Conservation (phyloP, 2,329 filamentous ascomycete species). For the Knufia petricola region DNA sequence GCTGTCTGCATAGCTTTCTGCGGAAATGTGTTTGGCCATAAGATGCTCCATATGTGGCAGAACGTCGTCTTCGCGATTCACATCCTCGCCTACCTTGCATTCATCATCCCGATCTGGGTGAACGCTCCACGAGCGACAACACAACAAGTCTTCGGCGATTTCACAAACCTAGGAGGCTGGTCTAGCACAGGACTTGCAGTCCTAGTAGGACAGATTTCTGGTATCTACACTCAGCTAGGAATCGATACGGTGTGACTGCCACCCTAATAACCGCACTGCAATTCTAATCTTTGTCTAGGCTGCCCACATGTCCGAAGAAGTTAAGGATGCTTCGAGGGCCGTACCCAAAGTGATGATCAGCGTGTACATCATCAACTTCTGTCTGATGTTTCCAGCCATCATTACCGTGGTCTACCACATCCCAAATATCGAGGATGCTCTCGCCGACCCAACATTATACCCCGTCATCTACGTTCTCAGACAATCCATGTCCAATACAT, state of each 20-base stretch:
- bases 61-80: constrained; percentile 24
- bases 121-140: constrained; percentile 25
- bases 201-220: constrained; percentile 31
- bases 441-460: constrained; percentile 34
- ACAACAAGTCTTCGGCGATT: constrained; percentile 28
- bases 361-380: constrained; percentile 36
- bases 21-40: constrained; percentile 22
- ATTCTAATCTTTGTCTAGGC: constrained; percentile 9
- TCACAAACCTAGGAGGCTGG: constrained; percentile 31
- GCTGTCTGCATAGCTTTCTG: constrained; percentile 20
- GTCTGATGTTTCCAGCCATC: constrained; percentile 37
- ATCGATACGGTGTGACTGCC: not conserved
- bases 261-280: not conserved
- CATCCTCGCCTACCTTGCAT: constrained; percentile 28
- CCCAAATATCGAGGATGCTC: constrained; percentile 27
- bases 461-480: constrained; percentile 42
- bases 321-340: constrained; percentile 36
- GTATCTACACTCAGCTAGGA: constrained; percentile 22
- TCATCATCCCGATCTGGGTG: constrained; percentile 25
- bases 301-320: constrained; percentile 40
- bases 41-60: constrained; percentile 21
- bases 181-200: constrained; percentile 26
- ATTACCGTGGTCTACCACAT: constrained; percentile 32
- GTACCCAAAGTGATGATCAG: constrained; percentile 33
- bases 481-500: constrained; percentile 22